Evolutionary conservation across 169 alveolate species (phyloP), one percentile per base, ranked within the genome.

Genomic region (Eimeria necatrix): DNA sequence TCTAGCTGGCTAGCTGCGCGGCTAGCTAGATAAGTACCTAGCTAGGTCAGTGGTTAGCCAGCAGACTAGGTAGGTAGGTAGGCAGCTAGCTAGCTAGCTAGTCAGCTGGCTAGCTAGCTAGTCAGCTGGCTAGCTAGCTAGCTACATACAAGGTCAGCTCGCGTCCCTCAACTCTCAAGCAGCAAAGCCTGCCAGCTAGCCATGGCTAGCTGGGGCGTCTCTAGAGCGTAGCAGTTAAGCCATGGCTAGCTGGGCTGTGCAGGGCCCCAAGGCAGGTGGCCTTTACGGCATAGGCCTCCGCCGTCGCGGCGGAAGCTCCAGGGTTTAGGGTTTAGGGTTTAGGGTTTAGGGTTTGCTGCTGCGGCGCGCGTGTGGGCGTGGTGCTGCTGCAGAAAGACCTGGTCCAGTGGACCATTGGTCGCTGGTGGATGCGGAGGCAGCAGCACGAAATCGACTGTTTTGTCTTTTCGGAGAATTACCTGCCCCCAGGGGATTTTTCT

Each of bases 391-490:
- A 74, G 85, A 74, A 74, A 20, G 85, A 74, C 22, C 8, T 74
- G 59, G 85, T 46, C 52, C 85, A 74, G 24, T 74, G 85, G 85
- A 74, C 85, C 60, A 74, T 74, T 74, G 85, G 85, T 46, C 85
- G 85, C 8, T 74, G 85, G 85, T 74, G 85, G 85, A 74, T 74
- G 85, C 10, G 85, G 52, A 7, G 85, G 60, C 32, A 46, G 59
- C 85, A 74, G n/a, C 85, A 74, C 32, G 85, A 74, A 9, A 41
- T 74, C 7, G 85, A 74, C 32, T 26, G 20, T 26, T 46, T 41
- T 18, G 85, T 74, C 85, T 26, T 74, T 46, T 74, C 85, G 12
- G 48, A 41, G 24, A 18, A 53, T 18, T 74, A 53, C 85, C 85
- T 53, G 24, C 85, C 85, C 4, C 24, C 32, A 41, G 60, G 32